Percentiles rank a stretch among this genome's conserved stretches.
These are phyloP conservation scores for Chaetoceros tenuissimus DNA, from an alignment of 108 stramenopile species.

Conservation along the genomic window DNA sequence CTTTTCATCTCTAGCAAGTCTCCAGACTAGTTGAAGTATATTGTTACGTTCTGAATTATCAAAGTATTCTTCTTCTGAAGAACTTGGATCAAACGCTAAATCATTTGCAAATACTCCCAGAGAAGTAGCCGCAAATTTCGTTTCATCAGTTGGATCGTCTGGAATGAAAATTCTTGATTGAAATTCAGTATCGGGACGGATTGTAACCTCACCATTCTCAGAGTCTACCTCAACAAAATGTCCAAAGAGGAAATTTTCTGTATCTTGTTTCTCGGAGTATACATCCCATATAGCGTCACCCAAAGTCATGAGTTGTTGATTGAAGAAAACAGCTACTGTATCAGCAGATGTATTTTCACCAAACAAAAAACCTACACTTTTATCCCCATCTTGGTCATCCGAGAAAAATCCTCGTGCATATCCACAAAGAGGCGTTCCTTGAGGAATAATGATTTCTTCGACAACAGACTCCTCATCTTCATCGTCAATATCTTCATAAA, in stretches of 20 bases:
- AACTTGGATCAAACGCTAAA: slow-evolving; percentile 5
- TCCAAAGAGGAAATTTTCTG: slow-evolving; percentile 6
- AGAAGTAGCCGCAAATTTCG: neutral
- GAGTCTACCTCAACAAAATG: neutral
- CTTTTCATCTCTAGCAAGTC: slow-evolving; percentile 4
- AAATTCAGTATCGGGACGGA: slow-evolving; percentile 3
- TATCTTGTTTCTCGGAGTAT: slow-evolving; percentile 2
- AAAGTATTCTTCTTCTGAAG: slow-evolving; percentile 4
- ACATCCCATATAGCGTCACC: slow-evolving; percentile 4
- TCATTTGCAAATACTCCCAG: slow-evolving; percentile 7
- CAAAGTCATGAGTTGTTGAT: slow-evolving; percentile 4
- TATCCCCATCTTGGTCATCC: slow-evolving; percentile 2
- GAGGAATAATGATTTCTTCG: slow-evolving; percentile 7
- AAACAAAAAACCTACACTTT: slow-evolving; percentile 1
- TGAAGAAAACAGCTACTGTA: slow-evolving; percentile 4
- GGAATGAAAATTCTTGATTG: slow-evolving; percentile 7
- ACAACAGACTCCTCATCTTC: neutral
- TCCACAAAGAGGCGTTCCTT: slow-evolving; percentile 7
- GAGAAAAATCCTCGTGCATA: slow-evolving; percentile 6
- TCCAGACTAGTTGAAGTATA: slow-evolving; percentile 6
- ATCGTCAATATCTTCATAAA: slow-evolving; percentile 3
- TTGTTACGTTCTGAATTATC: slow-evolving; percentile 9
- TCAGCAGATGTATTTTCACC: neutral
- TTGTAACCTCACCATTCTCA: neutral
- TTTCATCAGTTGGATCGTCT: neutral